Evolutionary conservation across 495 filamentous ascomycete genomes (phyloP).

Genomic region (Thozetella sp.): DNA sequence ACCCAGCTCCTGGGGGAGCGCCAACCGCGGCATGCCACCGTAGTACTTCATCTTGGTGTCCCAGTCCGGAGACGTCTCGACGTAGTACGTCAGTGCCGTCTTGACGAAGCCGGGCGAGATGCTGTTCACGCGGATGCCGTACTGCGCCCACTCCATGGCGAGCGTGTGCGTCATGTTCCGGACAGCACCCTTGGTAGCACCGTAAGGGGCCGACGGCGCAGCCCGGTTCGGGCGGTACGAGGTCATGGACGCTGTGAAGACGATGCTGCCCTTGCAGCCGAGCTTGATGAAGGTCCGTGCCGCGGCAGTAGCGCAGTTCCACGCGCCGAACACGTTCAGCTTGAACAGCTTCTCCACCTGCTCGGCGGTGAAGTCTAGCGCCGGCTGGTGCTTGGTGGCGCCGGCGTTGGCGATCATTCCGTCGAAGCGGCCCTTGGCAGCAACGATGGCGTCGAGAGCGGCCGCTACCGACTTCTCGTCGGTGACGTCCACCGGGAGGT

Average conservation of each 20-base stretch:
- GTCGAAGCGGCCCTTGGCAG: constrained; percentile 57
- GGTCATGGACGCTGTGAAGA: background rate
- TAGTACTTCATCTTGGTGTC: constrained; percentile 59
- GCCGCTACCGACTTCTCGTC: constrained; percentile 63
- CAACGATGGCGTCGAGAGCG: constrained; percentile 57
- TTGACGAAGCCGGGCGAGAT: constrained; percentile 55
- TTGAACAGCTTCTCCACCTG: constrained; percentile 53
- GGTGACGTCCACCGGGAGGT: constrained; percentile 60
- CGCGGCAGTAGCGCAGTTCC: background rate
- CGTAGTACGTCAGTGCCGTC: constrained; percentile 51
- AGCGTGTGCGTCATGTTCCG: constrained; percentile 1
- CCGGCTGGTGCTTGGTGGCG: constrained; percentile 56
- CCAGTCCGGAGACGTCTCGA: constrained; percentile 54
- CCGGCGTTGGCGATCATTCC: constrained; percentile 68
- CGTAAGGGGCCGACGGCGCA: background rate
- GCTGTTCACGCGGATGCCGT: constrained; percentile 64
- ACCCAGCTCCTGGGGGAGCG: constrained; percentile 52
- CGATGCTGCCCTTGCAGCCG: constrained; percentile 1
- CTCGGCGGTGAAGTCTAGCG: constrained; percentile 59
- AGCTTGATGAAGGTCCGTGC: constrained; percentile 1
- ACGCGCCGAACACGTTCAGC: constrained; percentile 21
- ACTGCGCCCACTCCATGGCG: constrained; percentile 1
- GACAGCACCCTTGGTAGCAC: background rate
- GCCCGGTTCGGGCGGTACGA: background rate
- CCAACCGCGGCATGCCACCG: constrained; percentile 66